These are phyloP conservation scores for Malassezia equina DNA, from an alignment of 1,284 basidiomycete species.

Conservation along the genomic window DNA sequence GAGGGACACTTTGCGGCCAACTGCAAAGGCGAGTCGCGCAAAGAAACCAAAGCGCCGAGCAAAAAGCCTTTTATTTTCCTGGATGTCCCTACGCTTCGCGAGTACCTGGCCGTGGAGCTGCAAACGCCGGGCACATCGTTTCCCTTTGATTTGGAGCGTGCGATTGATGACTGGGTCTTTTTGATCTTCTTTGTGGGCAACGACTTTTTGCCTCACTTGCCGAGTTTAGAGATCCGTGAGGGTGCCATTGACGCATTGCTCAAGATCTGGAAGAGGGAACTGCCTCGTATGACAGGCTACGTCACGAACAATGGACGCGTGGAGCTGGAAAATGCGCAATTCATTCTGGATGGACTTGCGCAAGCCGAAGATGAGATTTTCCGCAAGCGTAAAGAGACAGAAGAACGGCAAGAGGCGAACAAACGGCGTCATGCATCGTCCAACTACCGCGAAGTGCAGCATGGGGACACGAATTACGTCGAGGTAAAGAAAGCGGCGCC, in stretches of 20 bases:
- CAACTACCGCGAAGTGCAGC: slow-evolving; percentile 18
- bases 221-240: slow-evolving; percentile 94
- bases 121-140: slow-evolving; percentile 67
- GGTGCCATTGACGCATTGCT: slow-evolving; percentile 94
- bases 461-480: slow-evolving; percentile 25
- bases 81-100: slow-evolving; percentile 84
- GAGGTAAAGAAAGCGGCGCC: slow-evolving; percentile 18
- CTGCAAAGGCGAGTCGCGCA: slow-evolving; percentile 55
- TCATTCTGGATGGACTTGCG: slow-evolving; percentile 89
- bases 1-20: slow-evolving; percentile 87
- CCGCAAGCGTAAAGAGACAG: slow-evolving; percentile 73
- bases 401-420: slow-evolving; percentile 82
- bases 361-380: slow-evolving; percentile 92
- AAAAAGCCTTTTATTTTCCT: slow-evolving; percentile 99
- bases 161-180: slow-evolving; percentile 99
- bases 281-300: slow-evolving; percentile 92
- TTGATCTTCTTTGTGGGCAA: slow-evolving; percentile 99
- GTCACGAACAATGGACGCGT: slow-evolving; percentile 85
- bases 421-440: slow-evolving; percentile 43
- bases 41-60: slow-evolving; percentile 12
- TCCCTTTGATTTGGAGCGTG: slow-evolving; percentile 87
- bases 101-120: slow-evolving; percentile 93
- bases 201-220: slow-evolving; percentile 96
- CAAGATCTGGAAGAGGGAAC: slow-evolving; percentile 85
- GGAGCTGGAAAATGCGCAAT: slow-evolving; percentile 73